A percentile compares a stretch with the other conserved stretches of the same genome.
Evolutionary conservation across 495 filamentous ascomycete species (phyloP).

Genomic region (Pyrenula massariospora): DNA sequence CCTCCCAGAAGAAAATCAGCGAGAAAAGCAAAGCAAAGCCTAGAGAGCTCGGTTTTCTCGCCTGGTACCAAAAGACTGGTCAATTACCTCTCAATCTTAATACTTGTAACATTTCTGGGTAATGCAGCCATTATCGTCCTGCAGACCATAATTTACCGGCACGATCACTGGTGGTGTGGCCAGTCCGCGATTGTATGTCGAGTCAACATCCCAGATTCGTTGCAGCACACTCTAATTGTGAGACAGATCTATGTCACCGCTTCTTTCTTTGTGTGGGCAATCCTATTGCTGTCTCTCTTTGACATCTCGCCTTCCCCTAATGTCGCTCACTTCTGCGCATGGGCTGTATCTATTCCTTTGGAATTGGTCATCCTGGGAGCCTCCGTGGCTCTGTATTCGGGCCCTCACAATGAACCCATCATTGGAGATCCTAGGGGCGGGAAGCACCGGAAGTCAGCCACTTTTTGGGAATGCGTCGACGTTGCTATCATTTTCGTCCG

Average conservation of each 20-base stretch:
- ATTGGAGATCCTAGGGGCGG: conserved; percentile 41
- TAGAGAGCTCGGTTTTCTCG: conserved; percentile 38
- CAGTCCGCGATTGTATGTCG: conserved; percentile 68
- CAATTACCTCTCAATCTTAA: conserved; percentile 54
- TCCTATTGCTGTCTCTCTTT: conserved; percentile 67
- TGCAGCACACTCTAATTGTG: conserved; percentile 1
- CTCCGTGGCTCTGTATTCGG: conserved; percentile 49
- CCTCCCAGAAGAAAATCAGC: conserved; percentile 33
- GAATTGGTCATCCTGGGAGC: conserved; percentile 58
- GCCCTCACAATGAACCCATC: conserved; percentile 43
- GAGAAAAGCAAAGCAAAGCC: conserved; percentile 11
- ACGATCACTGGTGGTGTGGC: conserved; percentile 83
- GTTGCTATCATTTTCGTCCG: conserved; percentile 48
- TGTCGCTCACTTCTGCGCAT: conserved; percentile 59
- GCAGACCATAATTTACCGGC: conserved; percentile 55
- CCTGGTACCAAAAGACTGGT: conserved; percentile 53
- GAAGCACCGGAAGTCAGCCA: conserved; percentile 35
- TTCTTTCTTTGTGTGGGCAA: conserved; percentile 61
- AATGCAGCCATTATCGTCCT: conserved; percentile 63
- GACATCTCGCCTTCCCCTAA: conserved; percentile 68
- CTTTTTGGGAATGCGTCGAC: conserved; percentile 53
- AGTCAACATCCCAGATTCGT: conserved; percentile 1
- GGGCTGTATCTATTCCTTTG: conserved; percentile 53
- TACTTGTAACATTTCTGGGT: conserved; percentile 60
- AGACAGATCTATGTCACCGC: conserved; percentile 68